These are phyloP conservation scores for Chaetomiaceae sp. DNA, from an alignment of 2,329 filamentous ascomycete species.

Conservation along the genomic window DNA sequence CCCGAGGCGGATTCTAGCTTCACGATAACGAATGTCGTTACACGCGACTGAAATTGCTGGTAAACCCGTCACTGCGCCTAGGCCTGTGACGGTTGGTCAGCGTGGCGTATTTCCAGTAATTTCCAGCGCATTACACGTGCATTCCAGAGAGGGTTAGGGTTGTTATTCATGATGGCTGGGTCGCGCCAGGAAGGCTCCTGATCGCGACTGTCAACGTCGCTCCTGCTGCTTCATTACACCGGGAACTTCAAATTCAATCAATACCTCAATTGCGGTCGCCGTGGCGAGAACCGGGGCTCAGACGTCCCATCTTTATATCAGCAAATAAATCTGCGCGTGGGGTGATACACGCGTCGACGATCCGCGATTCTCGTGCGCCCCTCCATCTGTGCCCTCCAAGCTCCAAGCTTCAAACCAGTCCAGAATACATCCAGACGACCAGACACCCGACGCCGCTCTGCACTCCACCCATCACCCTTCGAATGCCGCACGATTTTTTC, in stretches of 20 bases:
- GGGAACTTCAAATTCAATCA: too few relatives aligned
- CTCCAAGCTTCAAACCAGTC: neutral
- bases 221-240: too few relatives aligned
- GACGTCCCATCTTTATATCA: neutral
- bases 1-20: neutral
- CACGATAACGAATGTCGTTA: conserved; percentile 1
- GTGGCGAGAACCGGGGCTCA: too few relatives aligned
- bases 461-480: neutral
- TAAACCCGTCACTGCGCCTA: conserved; percentile 8
- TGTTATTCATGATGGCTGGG: too few relatives aligned
- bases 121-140: neutral
- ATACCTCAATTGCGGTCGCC: too few relatives aligned
- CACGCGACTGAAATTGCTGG: conserved; percentile 13
- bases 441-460: neutral
- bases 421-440: too few relatives aligned
- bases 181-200: too few relatives aligned
- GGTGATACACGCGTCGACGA: neutral
- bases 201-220: too few relatives aligned
- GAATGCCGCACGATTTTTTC: neutral
- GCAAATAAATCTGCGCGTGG: neutral
- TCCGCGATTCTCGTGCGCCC: neutral
- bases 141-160: conserved; percentile 8
- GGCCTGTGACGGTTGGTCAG: neutral
- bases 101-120: conserved; percentile 10
- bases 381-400: neutral